phyloP scores from a whole-genome alignment of 2,329 filamentous ascomycete species.

The Xylogone sp. region DNA sequence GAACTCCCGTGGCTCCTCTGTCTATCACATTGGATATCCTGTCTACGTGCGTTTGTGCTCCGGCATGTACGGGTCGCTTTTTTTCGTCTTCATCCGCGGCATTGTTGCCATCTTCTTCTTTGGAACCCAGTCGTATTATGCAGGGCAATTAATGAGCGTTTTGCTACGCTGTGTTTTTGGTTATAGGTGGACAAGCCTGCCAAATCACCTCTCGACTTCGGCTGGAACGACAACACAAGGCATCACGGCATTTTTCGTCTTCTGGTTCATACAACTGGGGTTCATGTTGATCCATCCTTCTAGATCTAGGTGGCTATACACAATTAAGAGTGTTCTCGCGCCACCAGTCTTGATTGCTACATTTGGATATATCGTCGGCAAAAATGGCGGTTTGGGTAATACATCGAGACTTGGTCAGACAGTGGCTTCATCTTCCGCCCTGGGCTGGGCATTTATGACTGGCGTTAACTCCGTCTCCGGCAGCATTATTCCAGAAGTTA shows the following conservation, averaged over 20 bases:
- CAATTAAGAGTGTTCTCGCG: slow-evolving; percentile 43
- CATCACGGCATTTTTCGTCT: slow-evolving; percentile 49
- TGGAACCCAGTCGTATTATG: slow-evolving; percentile 60
- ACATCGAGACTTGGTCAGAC: background rate
- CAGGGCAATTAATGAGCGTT: slow-evolving; percentile 41
- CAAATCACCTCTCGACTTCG: slow-evolving; percentile 42
- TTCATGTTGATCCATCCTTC: slow-evolving; percentile 10
- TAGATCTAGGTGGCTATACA: slow-evolving; percentile 43
- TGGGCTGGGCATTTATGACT: slow-evolving; percentile 26
- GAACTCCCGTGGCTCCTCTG: slow-evolving; percentile 4
- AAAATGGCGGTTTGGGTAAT: slow-evolving; percentile 37
- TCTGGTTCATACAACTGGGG: slow-evolving; percentile 46
- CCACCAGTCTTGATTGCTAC: slow-evolving; percentile 56
- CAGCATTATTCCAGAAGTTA: slow-evolving; percentile 28
- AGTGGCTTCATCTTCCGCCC: background rate
- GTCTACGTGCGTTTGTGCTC: slow-evolving; percentile 24
- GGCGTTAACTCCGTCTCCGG: slow-evolving; percentile 31
- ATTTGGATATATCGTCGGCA: slow-evolving; percentile 56
- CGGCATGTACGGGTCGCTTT: slow-evolving; percentile 36
- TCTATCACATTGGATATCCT: slow-evolving; percentile 4
- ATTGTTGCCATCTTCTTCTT: slow-evolving; percentile 49
- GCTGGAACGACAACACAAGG: slow-evolving; percentile 47
- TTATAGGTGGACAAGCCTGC: slow-evolving; percentile 33
- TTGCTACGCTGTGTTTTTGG: slow-evolving; percentile 39
- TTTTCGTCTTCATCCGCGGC: slow-evolving; percentile 31